Base-by-base conservation (phyloP, 2,329 filamentous ascomycete genomes). In the Colletotrichum sp. region DNA sequence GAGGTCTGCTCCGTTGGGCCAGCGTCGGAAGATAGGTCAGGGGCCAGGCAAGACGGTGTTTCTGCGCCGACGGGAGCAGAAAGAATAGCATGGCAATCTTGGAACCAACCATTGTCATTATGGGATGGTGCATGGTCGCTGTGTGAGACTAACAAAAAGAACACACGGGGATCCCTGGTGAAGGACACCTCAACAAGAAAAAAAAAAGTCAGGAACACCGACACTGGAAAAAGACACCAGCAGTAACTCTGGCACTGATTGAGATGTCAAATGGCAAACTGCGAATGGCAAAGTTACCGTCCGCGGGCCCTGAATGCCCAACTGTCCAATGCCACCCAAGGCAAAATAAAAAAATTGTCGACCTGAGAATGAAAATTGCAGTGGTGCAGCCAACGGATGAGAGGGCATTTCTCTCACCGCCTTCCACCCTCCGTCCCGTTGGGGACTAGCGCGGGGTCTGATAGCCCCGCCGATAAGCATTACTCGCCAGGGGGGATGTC, bases 381-480 rank as follows among this genome's bases (percentile, higher is more conserved):
- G 70, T n/a, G 36, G n/a, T 67, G 65, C 36, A 70, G 76, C 75
- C 55, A 60, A 75, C 75, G 78, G 77, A 78, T 79, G 66, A 78
- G 71, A 34, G 70, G 71, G 61, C 74, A 61, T 75, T 76, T 71
- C 74, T 61, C 77, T 81, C 80, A 82, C 81, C 81, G 81, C 81
- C 81, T 73, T 81, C 75, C 67, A 68, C 48, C 48, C 12, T 22
- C 5, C 8, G 28, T 12, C 79, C 80, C 61, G 5, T 74, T 78
- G 10, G 3, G 76, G 74, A 39, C 39, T 79, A 79, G 78, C 76
- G 70, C 60, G 56, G 73, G 68, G 43, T 39, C 65, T 78, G 78
- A 81, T 52, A 75, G 66, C 64, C 73, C 69, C 73, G 72, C 78
- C 78, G 80, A 82, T 82, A 81, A 82, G 79, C 76, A 76, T 74